Evolutionary conservation across 768 basidiomycete genomes (phyloP), one percentile per base, ranked within the genome.

Genomic region (Cantharellus anzutake): DNA sequence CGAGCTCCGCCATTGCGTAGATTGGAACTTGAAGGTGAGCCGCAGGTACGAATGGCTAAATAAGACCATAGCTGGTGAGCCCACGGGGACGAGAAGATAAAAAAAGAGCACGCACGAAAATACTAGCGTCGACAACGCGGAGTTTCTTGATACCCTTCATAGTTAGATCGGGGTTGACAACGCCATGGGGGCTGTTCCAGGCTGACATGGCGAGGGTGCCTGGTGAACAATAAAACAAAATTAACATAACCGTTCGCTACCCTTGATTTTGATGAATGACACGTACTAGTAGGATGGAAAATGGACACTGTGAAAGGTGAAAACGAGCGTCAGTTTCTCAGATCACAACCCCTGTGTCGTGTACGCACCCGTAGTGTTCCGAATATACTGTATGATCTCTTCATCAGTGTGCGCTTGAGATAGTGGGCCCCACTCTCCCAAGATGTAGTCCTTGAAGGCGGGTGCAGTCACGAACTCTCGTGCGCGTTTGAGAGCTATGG

Each of bases 81-180:
- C 1, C 35, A 55, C 14, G 52, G 35, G 7, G 35, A 11, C 7
- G 7, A 7, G 7, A 37, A 0, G 1, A 11, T 37, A 55, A 14
- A 55, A 55, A 11, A 55, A 14, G 11, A 29, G 29, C 44, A 55
- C 52, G 7, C 52, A 55, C 52, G 60, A 61, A 61, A 34, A 77
- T 64, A 5, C 72, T 73, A 51, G 75, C 77, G 62, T 79, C 78
- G 16, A 69, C 75, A 11, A 79, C 70, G 16, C 78, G 61, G 52
- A 79, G 68, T 53, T 71, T 70, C 58, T 66, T 64, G 3, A 71
- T 64, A 2, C 77, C 78, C 44, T 76, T 69, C 41, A 80, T 76
- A 34, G 66, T 62, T 61, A 79, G 60, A 56, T 67, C 63, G 37
- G 76, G 41, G 52, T 78, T 76, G 52, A 79, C 68, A 0, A 77